phyloP scores from a whole-genome alignment of 176 grass and related monocot genomes.

The Cocos nucifera region DNA sequence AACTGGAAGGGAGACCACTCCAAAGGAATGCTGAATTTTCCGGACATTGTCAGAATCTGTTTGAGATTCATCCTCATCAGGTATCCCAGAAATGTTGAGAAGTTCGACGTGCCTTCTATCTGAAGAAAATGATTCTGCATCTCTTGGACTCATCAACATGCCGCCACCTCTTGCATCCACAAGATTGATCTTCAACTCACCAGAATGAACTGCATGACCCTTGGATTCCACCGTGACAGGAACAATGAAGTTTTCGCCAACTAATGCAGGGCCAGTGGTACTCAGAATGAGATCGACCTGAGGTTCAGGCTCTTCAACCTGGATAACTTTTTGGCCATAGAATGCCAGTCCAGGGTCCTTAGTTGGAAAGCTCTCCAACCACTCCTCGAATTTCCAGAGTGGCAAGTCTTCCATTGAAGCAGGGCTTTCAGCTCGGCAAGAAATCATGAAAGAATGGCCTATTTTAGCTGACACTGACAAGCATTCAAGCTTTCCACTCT shows the following conservation, averaged over 20 bases:
- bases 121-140: conserved; percentile 53
- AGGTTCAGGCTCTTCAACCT: conserved; percentile 77
- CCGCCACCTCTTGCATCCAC: conserved; percentile 90
- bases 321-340: conserved; percentile 67
- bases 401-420: conserved; percentile 82
- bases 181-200: conserved; percentile 98
- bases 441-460: conserved; percentile 60
- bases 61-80: conserved; percentile 36
- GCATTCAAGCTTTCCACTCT: conserved; percentile 96
- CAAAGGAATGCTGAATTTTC: conserved; percentile 87
- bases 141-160: conserved; percentile 80
- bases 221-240: conserved; percentile 60
- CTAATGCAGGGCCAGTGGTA: conserved; percentile 64
- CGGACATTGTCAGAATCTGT: conserved; percentile 56
- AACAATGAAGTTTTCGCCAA: conserved; percentile 70
- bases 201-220: conserved; percentile 64
- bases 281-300: conserved; percentile 66
- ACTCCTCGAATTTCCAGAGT: conserved; percentile 83
- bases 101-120: conserved; percentile 84
- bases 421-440: conserved; percentile 76
- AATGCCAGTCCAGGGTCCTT: conserved; percentile 53
- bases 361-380: conserved; percentile 56
- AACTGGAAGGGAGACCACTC: conserved; percentile 71
- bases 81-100: conserved; percentile 54
- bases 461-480: conserved; percentile 67